These are phyloP conservation scores for Aspergillus incahuasiensis DNA, from an alignment of 495 filamentous ascomycete genomes.

Conservation along the genomic window DNA sequence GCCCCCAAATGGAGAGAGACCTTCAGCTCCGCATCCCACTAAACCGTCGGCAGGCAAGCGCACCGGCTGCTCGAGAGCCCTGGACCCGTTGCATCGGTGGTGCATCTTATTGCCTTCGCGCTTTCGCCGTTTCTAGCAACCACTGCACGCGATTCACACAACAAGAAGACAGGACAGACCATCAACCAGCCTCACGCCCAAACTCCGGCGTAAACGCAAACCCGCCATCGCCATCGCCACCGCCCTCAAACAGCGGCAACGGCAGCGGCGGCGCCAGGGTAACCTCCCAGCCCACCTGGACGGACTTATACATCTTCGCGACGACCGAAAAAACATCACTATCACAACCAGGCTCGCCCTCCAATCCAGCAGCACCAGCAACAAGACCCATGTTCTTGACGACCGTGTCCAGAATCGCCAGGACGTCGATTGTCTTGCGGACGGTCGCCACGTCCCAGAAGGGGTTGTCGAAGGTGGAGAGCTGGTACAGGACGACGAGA, in stretches of 20 bases:
- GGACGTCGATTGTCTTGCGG: conserved; percentile 25
- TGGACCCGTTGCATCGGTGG: too few species aligned
- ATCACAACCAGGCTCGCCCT: background rate
- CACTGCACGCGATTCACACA: too few species aligned
- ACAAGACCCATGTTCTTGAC: conserved; percentile 4
- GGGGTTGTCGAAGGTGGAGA: conserved; percentile 36
- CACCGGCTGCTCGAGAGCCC: too few species aligned
- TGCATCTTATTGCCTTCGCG: too few species aligned
- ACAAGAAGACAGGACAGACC: too few species aligned
- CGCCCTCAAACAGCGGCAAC: too few species aligned
- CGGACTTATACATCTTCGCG: conserved; percentile 2
- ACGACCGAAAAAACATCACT: conserved; percentile 5
- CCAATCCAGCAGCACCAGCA: background rate
- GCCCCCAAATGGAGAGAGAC: too few species aligned
- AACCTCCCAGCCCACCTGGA: conserved; percentile 7
- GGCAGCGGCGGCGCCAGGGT: background rate
- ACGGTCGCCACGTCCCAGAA: conserved; percentile 32
- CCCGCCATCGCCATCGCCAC: too few species aligned
- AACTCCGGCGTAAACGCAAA: background rate
- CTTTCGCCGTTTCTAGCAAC: too few species aligned
- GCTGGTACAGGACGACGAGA: conserved; percentile 37
- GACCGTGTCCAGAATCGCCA: conserved; percentile 21
- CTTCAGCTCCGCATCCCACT: too few species aligned
- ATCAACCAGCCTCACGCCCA: background rate
- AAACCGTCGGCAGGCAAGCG: too few species aligned